phyloP scores from a whole-genome alignment of 345 rosid genomes.

The Syzygium aromaticum region DNA sequence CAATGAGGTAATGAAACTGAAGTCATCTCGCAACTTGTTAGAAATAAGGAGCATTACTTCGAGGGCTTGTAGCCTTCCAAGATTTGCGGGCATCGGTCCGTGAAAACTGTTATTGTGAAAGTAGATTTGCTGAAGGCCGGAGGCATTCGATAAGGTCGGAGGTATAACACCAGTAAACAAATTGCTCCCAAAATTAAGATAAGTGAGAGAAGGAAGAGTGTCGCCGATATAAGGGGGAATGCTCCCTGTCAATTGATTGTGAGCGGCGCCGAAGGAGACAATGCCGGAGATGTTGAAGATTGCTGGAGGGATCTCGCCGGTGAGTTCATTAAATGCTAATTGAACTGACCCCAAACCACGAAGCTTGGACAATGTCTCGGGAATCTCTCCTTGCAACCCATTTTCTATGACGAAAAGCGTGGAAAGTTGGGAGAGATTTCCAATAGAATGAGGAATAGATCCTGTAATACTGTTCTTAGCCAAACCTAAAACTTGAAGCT shows the following conservation, averaged over 20 bases:
- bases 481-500: accelerated
- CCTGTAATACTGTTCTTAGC: background rate
- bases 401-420: accelerated
- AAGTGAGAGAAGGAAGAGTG: background rate
- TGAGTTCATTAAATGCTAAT: background rate
- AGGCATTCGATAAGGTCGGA: background rate
- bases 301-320: background rate
- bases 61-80: background rate
- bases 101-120: accelerated
- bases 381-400: background rate
- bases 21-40: background rate
- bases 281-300: background rate
- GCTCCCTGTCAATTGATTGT: background rate
- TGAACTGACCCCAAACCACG: background rate
- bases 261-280: accelerated
- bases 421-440: background rate
- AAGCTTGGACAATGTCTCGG: background rate
- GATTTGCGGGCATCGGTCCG: background rate
- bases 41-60: accelerated
- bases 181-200: accelerated
- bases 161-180: background rate
- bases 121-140: accelerated
- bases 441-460: background rate
- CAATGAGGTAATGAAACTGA: background rate
- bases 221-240: accelerated